A percentile compares a stretch with the other conserved stretches of the same genome.
Evolutionary conservation across 2,329 filamentous ascomycete genomes (phyloP).

Genomic region (Aschersonia sp.): DNA sequence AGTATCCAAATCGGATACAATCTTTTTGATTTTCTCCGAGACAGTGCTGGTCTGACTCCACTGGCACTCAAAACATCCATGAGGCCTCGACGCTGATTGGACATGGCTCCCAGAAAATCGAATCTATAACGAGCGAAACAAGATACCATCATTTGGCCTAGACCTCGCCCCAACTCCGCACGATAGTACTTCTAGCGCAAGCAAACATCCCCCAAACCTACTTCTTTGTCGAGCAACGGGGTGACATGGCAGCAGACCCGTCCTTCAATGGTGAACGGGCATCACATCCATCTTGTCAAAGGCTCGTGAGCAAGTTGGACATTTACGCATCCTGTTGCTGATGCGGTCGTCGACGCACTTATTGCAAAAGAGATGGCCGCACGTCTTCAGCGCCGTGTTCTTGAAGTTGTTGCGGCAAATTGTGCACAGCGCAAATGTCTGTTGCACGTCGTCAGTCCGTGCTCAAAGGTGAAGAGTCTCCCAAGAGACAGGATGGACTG

Average conservation of each 20-base stretch:
- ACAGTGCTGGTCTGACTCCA: background rate
- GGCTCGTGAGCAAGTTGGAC: constrained; percentile 80
- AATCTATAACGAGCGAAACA: too few species aligned
- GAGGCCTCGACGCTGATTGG: background rate
- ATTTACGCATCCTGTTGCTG: constrained; percentile 82
- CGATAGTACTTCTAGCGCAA: too few species aligned
- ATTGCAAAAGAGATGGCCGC: constrained; percentile 88
- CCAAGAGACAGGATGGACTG: background rate
- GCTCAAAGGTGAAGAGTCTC: constrained; percentile 4
- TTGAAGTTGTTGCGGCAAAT: constrained; percentile 91
- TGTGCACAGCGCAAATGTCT: constrained; percentile 52
- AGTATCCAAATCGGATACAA: constrained; percentile 10
- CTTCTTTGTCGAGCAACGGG: background rate
- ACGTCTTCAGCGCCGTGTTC: constrained; percentile 83
- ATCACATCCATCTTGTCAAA: constrained; percentile 89
- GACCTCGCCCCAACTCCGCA: too few species aligned
- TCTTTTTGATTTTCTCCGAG: background rate
- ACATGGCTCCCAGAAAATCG: too few species aligned
- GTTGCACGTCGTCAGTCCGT: constrained; percentile 6
- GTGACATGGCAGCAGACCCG: background rate
- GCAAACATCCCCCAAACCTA: background rate
- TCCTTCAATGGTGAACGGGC: constrained; percentile 40
- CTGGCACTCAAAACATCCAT: background rate
- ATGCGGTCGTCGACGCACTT: constrained; percentile 82
- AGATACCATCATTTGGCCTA: too few species aligned